A percentile compares a stretch with the other conserved stretches of the same genome.
These are phyloP conservation scores for Suillus lakei DNA, from an alignment of 768 basidiomycete genomes.

Conservation along the genomic window DNA sequence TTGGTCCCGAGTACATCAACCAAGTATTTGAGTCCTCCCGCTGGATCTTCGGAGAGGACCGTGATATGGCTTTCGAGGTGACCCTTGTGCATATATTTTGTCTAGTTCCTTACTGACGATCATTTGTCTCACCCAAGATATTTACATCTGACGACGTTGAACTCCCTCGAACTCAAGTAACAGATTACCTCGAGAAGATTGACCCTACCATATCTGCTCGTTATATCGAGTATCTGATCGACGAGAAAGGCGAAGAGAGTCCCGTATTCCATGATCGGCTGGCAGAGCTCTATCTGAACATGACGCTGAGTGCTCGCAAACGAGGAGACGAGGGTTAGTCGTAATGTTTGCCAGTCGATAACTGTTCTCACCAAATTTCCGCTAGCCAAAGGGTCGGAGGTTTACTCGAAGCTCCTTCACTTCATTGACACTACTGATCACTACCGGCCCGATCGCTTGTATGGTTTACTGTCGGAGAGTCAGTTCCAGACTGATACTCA, in stretches of 20 bases:
- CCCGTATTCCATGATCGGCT: slow-evolving; percentile 85
- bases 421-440: slow-evolving; percentile 75
- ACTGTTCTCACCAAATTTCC: slow-evolving; percentile 11
- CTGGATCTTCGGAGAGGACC: slow-evolving; percentile 85
- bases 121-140: slow-evolving; percentile 54
- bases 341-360: background rate
- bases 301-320: slow-evolving; percentile 63
- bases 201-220: slow-evolving; percentile 70
- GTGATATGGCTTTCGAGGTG: slow-evolving; percentile 79
- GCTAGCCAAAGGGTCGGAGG: slow-evolving; percentile 51
- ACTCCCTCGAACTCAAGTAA: slow-evolving; percentile 77
- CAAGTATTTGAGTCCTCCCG: slow-evolving; percentile 81
- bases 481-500: slow-evolving; percentile 16
- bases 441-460: slow-evolving; percentile 80
- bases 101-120: background rate
- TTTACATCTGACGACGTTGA: slow-evolving; percentile 96
- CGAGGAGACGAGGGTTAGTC: slow-evolving; percentile 60
- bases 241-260: slow-evolving; percentile 69
- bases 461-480: slow-evolving; percentile 87
- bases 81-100: slow-evolving; percentile 8
- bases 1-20: slow-evolving; percentile 80
- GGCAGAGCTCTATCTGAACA: slow-evolving; percentile 82
- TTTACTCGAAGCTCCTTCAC: slow-evolving; percentile 71
- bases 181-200: slow-evolving; percentile 76
- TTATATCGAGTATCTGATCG: slow-evolving; percentile 87